Evolutionary conservation across 345 rosid genomes (phyloP), one percentile per base, ranked within the genome.

Genomic region (thale cress (Arabidopsis thaliana)): DNA sequence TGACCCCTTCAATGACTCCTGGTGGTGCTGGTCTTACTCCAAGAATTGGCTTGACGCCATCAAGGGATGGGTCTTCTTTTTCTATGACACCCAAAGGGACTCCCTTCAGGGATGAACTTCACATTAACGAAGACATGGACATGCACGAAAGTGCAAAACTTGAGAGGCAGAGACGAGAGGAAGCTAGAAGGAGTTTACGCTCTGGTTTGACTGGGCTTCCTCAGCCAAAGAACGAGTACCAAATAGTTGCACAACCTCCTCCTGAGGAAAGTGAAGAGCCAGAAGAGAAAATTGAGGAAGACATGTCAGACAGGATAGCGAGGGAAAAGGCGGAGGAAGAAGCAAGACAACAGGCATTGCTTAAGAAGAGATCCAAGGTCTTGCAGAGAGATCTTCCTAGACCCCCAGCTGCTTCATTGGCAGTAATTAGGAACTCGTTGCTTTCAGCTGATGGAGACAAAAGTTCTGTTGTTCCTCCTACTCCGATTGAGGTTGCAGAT

Each of bases 331-430:
- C 98, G 38, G 97, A 85, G 82, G 98, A 96, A 79, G 99, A 96
- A 84, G 98, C 93, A 8, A 84, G 91, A 38, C 91, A 65, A 65
- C 90, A 83, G 68, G 98, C 95, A 52, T 75, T 93, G 61, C 97
- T 93, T 73, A 85, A 85, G 88, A 96, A 96, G 86, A 88, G 98
- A 79, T 96, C 98, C 46, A 93, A 91, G 87, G 99, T 96, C 33
- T 82, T 96, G 80, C 99, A 96, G 85, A 91, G 98, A 82, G 96
- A 84, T 82, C 91, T 96, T 58, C 99, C 99, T 36, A 85, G 99
- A 75, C 99, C 95, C 51, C 98, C 98, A 56, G 82, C 86, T 74
- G 89, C 95, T 74, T 93, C 99, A 22, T 74, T 91, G 87, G 98
- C 91, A 58, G 81, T 93, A 62, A 89, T 96, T 60, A 88, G 85